Evolutionary conservation across 345 rosid species (phyloP).

Genomic region (Camelina sativa): DNA sequence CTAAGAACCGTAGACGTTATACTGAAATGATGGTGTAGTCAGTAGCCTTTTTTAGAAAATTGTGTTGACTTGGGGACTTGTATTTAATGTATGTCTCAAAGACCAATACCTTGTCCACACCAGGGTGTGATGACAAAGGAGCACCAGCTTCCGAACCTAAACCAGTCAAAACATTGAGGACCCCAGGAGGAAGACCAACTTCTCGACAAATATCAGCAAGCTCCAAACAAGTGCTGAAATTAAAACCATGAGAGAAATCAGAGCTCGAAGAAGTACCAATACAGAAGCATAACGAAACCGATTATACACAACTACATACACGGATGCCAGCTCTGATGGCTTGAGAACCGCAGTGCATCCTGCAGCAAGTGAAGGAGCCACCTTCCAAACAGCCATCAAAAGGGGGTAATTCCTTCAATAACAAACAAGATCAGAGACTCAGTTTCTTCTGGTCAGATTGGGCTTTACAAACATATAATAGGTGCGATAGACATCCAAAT

Average conservation of each 20-base stretch:
- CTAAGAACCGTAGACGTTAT: neutral
- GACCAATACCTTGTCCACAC: slow-evolving; percentile 62
- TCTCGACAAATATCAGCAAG: slow-evolving; percentile 85
- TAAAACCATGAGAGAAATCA: slow-evolving; percentile 18
- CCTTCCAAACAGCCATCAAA: slow-evolving; percentile 95
- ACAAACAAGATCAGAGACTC: slow-evolving; percentile 34
- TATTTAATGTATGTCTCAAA: slow-evolving; percentile 3
- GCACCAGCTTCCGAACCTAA: slow-evolving; percentile 95
- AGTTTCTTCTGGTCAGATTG: neutral
- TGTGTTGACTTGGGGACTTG: neutral
- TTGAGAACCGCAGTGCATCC: slow-evolving; percentile 91
- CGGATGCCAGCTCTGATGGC: slow-evolving; percentile 85
- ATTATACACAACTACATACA: slow-evolving; percentile 52
- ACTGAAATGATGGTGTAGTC: neutral
- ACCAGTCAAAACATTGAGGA: slow-evolving; percentile 86
- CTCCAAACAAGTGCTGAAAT: slow-evolving; percentile 92
- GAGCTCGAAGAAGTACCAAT: slow-evolving; percentile 9
- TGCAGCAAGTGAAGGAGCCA: slow-evolving; percentile 97
- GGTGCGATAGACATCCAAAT: neutral
- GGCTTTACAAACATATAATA: neutral
- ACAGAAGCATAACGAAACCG: slow-evolving; percentile 19
- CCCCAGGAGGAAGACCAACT: slow-evolving; percentile 96
- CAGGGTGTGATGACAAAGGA: slow-evolving; percentile 85
- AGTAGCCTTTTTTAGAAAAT: neutral
- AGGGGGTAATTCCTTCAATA: slow-evolving; percentile 91